Base-by-base conservation (phyloP, 2,329 filamentous ascomycete genomes). In the Fusarium solani-melongenae region DNA sequence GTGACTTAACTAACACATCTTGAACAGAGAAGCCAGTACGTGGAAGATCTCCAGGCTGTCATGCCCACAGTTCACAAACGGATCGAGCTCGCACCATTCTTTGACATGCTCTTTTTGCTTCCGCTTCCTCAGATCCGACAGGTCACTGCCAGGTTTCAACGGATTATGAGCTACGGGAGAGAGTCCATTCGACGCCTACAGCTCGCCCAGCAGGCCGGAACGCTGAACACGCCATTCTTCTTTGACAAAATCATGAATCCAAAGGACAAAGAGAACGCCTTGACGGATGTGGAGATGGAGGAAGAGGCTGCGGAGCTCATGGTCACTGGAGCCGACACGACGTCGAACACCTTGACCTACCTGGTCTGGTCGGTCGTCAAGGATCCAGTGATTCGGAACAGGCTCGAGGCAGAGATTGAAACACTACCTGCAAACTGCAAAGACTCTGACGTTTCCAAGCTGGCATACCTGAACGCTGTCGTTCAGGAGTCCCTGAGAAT, bases 401-500 rank as follows among this genome's bases (percentile, higher is more conserved):
- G 17, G 2, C 51, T 67, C 0, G 38, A 65, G 7, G 15, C 20
- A 1, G 64, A 67, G 17, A 20, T 67, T 4, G 34, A 29, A 12
- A 17, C 2, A 4, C 20, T 66, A 0, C 2, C 38, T 2, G 14
- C 1, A 9, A 17, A 38, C 5, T 67, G 41, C 2, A 39, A 8
- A 17, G 62, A 67, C 24, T 39, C 39, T 14, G 38, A 65, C 2
- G 8, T 65, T 4, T 24, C 46, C 3, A 36, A 34, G 14, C 6
- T 66, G 6, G 4, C 34, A 5, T 61, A 53, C 29, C n/a, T 71
- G 3, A 36, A 53, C 4, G 60, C 58, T 12, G 55, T 61, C 0
- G 39, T 64, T 1, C 56, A 36, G 6, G 63, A 70, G 1, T 24
- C 67, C 1, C 44, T 71, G 10, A 67, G 69, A 17, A 6, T 71